Percentiles rank a stretch among this genome's conserved stretches.
Evolutionary conservation across 2,329 filamentous ascomycete species (phyloP).

Genomic region (Neocatenulostroma microsporum): DNA sequence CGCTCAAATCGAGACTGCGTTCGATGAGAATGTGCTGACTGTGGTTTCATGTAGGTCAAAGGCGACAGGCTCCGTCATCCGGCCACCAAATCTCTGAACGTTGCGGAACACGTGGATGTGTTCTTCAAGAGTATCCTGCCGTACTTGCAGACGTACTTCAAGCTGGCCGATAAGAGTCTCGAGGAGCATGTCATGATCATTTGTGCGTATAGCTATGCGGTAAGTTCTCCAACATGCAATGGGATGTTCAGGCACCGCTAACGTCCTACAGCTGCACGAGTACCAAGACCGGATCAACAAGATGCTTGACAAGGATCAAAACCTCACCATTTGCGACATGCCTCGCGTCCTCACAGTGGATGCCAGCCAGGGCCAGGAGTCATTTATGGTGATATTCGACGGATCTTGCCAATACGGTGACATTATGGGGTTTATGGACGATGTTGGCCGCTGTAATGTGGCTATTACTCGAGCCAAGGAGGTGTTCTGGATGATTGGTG

Average conservation of each 20-base stretch:
- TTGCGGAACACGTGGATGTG: constrained; percentile 9
- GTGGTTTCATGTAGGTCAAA: too few species aligned
- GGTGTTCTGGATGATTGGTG: constrained; percentile 15
- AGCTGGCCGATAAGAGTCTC: constrained; percentile 3
- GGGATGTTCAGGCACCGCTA: not conserved
- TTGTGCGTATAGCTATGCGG: constrained; percentile 11
- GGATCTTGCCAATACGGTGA: constrained; percentile 9
- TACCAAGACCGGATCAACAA: constrained; percentile 1
- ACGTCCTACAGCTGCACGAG: constrained; percentile 3
- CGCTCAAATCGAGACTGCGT: too few species aligned
- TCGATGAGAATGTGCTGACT: too few species aligned
- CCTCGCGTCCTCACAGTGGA: constrained; percentile 14
- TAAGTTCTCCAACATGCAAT: constrained; percentile 4
- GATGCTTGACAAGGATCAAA: not conserved
- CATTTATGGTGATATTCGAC: constrained; percentile 15
- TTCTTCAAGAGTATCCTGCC: constrained; percentile 13
- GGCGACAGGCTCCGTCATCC: constrained; percentile 3
- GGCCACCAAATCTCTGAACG: constrained; percentile 6
- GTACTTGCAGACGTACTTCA: constrained; percentile 9
- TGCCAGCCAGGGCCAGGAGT: constrained; percentile 12
- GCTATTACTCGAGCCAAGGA: constrained; percentile 18
- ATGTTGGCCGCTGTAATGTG: constrained; percentile 13
- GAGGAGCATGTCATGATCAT: constrained; percentile 14
- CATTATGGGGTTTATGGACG: constrained; percentile 13
- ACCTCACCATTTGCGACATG: constrained; percentile 4